A percentile compares a stretch with the other conserved stretches of the same genome.
These are phyloP conservation scores for Claviceps maximensis DNA, from an alignment of 2,329 filamentous ascomycete genomes.

Conservation along the genomic window DNA sequence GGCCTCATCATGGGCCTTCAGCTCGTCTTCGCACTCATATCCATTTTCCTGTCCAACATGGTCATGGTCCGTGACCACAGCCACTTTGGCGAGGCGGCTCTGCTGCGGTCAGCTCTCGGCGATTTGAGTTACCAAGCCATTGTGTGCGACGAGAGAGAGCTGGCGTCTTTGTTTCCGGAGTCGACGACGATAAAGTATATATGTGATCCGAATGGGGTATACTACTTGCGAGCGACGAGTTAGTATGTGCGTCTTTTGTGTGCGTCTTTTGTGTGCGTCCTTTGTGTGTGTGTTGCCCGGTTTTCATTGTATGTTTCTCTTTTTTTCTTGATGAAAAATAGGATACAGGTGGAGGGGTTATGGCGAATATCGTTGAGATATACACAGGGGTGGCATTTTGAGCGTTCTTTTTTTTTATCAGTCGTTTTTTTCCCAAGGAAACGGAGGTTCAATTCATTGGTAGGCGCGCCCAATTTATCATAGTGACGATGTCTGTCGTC, in stretches of 20 bases:
- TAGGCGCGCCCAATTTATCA: too few relatives aligned
- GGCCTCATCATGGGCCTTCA: constrained; percentile 19
- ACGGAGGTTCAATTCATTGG: too few relatives aligned
- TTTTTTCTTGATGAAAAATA: too few relatives aligned
- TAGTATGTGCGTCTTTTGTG: background rate
- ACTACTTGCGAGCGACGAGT: constrained; percentile 3
- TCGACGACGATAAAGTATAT: constrained; percentile 5
- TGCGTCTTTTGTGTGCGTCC: too few relatives aligned
- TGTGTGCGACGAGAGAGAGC: constrained; percentile 9
- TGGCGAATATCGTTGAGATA: too few relatives aligned
- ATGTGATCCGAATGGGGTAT: constrained; percentile 3
- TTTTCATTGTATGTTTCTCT: too few relatives aligned
- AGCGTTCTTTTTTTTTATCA: too few relatives aligned
- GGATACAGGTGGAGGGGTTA: too few relatives aligned
- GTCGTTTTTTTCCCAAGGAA: too few relatives aligned
- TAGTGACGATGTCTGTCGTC: too few relatives aligned
- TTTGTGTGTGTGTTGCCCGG: too few relatives aligned
- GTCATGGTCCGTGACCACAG: constrained; percentile 16
- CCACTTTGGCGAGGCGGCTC: constrained; percentile 10
- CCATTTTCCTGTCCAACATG: constrained; percentile 13
- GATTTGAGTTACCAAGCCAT: constrained; percentile 8
- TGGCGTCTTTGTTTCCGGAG: constrained; percentile 6
- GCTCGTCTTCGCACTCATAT: constrained; percentile 14
- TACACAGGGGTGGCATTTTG: too few relatives aligned
- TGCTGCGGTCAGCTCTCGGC: constrained; percentile 10